phyloP scores from a whole-genome alignment of 805 yeast species.

The Wickerhamiella hasegawae region DNA sequence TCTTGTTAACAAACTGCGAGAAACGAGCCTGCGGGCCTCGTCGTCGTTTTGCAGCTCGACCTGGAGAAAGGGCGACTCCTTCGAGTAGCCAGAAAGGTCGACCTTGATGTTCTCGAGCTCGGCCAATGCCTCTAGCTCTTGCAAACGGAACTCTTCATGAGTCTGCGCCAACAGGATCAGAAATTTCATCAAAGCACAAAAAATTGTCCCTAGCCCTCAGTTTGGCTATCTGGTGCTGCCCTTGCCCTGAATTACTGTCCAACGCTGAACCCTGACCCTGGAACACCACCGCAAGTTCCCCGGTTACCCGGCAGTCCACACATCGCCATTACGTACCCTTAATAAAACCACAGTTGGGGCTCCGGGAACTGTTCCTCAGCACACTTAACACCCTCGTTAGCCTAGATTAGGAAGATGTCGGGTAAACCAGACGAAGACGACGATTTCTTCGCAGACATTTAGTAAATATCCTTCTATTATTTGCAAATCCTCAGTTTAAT shows the following conservation, averaged over 20 bases:
- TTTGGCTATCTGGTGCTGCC: too few relatives aligned
- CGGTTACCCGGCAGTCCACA: too few relatives aligned
- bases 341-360: too few relatives aligned
- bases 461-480: slow-evolving; percentile 23
- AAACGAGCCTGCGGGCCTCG: slow-evolving; percentile 46
- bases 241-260: background rate
- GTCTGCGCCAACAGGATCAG: slow-evolving; percentile 75
- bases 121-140: slow-evolving; percentile 79
- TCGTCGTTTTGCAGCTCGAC: slow-evolving; percentile 52
- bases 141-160: slow-evolving; percentile 58
- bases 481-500: slow-evolving; percentile 1
- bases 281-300: too few relatives aligned
- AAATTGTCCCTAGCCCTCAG: too few relatives aligned
- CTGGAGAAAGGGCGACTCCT: slow-evolving; percentile 48
- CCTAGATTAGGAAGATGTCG: too few relatives aligned
- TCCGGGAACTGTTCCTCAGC: too few relatives aligned
- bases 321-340: too few relatives aligned
- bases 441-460: slow-evolving; percentile 85
- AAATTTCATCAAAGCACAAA: slow-evolving; percentile 28
- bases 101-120: slow-evolving; percentile 37
- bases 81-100: slow-evolving; percentile 45
- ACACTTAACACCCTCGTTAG: too few relatives aligned
- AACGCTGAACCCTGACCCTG: too few relatives aligned
- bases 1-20: slow-evolving; percentile 51
- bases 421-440: slow-evolving; percentile 71